Percentiles rank a stretch among this genome's conserved stretches.
Conservation (phyloP, 169 alveolate species). For the Perkinsus chesapeaki region DNA sequence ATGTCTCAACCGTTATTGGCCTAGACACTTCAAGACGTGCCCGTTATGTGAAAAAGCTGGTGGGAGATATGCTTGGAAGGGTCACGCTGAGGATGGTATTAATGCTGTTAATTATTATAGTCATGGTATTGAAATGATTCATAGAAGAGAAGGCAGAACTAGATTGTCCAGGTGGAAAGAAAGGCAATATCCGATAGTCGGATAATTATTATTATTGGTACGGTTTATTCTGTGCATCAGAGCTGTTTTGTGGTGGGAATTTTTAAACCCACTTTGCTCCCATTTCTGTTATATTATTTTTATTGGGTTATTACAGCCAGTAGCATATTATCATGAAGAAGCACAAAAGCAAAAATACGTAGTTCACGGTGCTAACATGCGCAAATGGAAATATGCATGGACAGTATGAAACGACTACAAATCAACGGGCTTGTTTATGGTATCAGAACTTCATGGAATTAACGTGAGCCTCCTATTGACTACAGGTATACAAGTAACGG, state of each 20-base stretch:
- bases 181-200: neutral
- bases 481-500: too few species aligned
- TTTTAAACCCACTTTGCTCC: neutral
- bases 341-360: too few species aligned
- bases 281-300: neutral
- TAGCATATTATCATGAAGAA: too few species aligned
- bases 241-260: neutral
- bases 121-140: neutral
- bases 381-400: too few species aligned
- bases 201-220: neutral
- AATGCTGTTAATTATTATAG: neutral
- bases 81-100: neutral
- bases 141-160: neutral
- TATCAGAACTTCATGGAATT: too few species aligned
- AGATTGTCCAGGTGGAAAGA: neutral
- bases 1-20: neutral
- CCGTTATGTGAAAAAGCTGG: neutral
- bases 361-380: too few species aligned
- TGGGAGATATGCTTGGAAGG: neutral
- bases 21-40: neutral
- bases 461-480: too few species aligned
- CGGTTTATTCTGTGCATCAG: neutral
- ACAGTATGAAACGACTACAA: too few species aligned
- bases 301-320: too few species aligned
- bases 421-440: too few species aligned